Evolutionary conservation across 2,329 filamentous ascomycete genomes (phyloP).

Genomic region (Epichloe aotearoae): DNA sequence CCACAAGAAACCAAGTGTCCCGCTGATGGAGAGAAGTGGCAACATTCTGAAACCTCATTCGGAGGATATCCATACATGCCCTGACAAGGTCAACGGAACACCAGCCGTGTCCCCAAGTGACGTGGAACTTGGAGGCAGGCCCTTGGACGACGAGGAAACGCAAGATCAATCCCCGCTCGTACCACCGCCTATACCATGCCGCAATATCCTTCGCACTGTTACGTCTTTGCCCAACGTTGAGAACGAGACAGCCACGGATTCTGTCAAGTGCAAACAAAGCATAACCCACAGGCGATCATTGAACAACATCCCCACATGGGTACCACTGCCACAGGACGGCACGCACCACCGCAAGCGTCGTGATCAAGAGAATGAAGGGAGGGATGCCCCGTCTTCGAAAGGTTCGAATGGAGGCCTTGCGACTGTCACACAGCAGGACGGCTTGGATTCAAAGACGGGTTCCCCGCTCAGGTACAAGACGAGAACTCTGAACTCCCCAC

Average conservation of each 20-base stretch:
- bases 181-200: constrained; percentile 1
- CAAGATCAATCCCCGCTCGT: neutral
- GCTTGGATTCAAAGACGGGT: constrained; percentile 9
- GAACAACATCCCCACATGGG: constrained; percentile 11
- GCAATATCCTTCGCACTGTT: constrained; percentile 1
- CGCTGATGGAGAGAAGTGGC: neutral
- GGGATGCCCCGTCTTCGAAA: constrained; percentile 11
- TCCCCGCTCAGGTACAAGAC: constrained; percentile 8
- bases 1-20: neutral
- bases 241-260: neutral
- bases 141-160: neutral
- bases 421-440: constrained; percentile 10
- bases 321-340: constrained; percentile 9
- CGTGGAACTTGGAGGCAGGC: neutral
- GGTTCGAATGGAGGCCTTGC: constrained; percentile 18
- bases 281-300: constrained; percentile 14
- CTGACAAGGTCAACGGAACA: neutral
- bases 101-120: neutral
- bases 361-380: constrained; percentile 9
- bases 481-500: neutral
- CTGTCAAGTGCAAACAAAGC: neutral
- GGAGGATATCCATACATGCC: neutral
- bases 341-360: constrained; percentile 10
- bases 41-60: neutral
- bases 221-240: neutral